Conservation (phyloP, 2,329 filamentous ascomycete species). For the Ophiocordyceps camponoti-leonardi region DNA sequence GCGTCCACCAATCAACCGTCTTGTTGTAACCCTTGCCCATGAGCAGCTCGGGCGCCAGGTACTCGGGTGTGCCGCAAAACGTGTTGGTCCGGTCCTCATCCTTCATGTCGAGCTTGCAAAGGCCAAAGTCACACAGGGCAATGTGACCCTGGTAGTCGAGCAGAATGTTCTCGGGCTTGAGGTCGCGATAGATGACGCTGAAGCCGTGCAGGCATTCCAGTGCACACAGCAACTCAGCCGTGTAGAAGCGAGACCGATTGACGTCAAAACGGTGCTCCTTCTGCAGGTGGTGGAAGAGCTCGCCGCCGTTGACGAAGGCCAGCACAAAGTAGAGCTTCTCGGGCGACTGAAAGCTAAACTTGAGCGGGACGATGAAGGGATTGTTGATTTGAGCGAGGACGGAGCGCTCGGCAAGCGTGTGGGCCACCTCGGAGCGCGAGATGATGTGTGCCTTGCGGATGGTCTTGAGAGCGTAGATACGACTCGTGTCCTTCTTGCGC, state of each 20-base stretch:
- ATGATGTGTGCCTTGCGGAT: slow-evolving; percentile 99
- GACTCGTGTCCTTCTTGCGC: slow-evolving; percentile 90
- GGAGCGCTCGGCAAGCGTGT: slow-evolving; percentile 92
- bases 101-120: slow-evolving; percentile 99
- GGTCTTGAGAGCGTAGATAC: slow-evolving; percentile 98
- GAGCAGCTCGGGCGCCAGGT: slow-evolving; percentile 84
- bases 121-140: slow-evolving; percentile 90
- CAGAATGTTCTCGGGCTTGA: slow-evolving; percentile 80
- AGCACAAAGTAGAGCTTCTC: slow-evolving; percentile 96
- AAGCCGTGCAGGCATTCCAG: slow-evolving; percentile 94
- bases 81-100: slow-evolving; percentile 97
- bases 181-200: slow-evolving; percentile 81
- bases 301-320: slow-evolving; percentile 94
- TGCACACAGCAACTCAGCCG: slow-evolving; percentile 86
- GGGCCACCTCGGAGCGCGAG: slow-evolving; percentile 89
- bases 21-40: slow-evolving; percentile 95
- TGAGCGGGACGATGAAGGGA: slow-evolving; percentile 94
- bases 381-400: slow-evolving; percentile 99
- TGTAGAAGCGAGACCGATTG: slow-evolving; percentile 92
- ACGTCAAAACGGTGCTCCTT: slow-evolving; percentile 96
- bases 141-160: slow-evolving; percentile 97
- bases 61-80: slow-evolving; percentile 95
- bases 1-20: slow-evolving; percentile 97
- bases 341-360: slow-evolving; percentile 97
- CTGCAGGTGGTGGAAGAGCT: slow-evolving; percentile 93